Evolutionary conservation across 805 yeast species (phyloP).

Genomic region (Ogataea sp.): DNA sequence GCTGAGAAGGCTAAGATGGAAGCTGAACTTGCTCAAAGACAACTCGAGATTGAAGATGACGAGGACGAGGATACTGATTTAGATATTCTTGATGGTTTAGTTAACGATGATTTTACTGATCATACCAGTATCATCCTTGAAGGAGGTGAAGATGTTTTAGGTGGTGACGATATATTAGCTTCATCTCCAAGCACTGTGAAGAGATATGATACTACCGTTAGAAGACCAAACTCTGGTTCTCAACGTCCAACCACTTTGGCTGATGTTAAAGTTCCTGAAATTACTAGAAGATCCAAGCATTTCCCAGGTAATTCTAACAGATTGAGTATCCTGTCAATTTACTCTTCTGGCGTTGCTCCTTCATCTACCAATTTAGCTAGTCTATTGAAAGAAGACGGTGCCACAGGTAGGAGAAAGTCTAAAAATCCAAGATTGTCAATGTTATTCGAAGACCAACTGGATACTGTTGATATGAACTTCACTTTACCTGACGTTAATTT

Average conservation of each 20-base stretch:
- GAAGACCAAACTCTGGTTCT: slow-evolving; percentile 6
- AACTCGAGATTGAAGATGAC: background rate
- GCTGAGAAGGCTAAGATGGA: slow-evolving; percentile 6
- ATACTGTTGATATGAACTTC: slow-evolving; percentile 17
- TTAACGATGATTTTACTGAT: background rate
- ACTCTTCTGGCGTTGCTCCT: slow-evolving; percentile 46
- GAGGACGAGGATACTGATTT: background rate
- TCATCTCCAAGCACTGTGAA: slow-evolving; percentile 2
- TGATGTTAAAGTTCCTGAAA: slow-evolving; percentile 61
- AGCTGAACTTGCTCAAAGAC: background rate
- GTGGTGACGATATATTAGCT: too few species aligned
- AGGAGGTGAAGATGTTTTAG: background rate
- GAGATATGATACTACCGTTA: slow-evolving; percentile 12
- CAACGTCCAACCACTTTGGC: slow-evolving; percentile 47
- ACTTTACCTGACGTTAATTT: slow-evolving; percentile 2
- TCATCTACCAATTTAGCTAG: slow-evolving; percentile 53
- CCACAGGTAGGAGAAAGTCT: slow-evolving; percentile 6
- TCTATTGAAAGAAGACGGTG: slow-evolving; percentile 20
- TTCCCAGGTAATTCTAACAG: slow-evolving; percentile 59
- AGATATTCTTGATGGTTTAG: background rate
- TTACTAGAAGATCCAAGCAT: slow-evolving; percentile 57
- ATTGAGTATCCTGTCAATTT: slow-evolving; percentile 61
- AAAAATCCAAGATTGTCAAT: slow-evolving; percentile 20
- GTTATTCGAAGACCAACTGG: slow-evolving; percentile 19
- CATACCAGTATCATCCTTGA: background rate